Base-by-base conservation (phyloP, 495 filamentous ascomycete species). In the Neurospora africana region DNA sequence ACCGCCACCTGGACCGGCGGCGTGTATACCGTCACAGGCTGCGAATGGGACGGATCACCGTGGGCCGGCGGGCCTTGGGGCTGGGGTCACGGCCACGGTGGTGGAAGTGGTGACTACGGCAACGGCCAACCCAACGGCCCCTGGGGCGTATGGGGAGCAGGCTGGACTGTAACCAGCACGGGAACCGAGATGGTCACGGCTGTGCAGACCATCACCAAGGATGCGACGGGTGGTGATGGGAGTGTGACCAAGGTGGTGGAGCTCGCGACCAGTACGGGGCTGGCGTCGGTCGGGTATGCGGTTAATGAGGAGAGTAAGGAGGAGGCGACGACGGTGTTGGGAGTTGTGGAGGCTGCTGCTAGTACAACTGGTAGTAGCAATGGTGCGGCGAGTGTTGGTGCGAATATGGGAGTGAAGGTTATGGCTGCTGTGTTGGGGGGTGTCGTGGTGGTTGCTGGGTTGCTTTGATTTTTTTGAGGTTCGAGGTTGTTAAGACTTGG, bases 11-110 rank as follows among this genome's bases (percentile, higher is more conserved):
- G 81, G 82, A 74, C 80, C 11, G 81, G 81, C 23, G 83, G 83
- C 44, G 78, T 79, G 40, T 83, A 83, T 53, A 85, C 83, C 39
- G 81, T 85, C 4, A 85, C 83, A 4, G 83, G 83, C 2, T 85
- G 83, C 73, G 76, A 82, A 58, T 85, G 82, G 77, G 73, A 76
- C 72, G 83, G 83, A 13, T 82, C 80, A n/a, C 81, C 82, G 1
- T 84, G 83, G 83, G 82, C 81, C 21, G 83, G 83, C 68, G 83
- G 83, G 4, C 83, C 83, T 2, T 81, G 80, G 70, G 83, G 83
- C 11, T 83, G 79, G 47, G 80, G 81, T 65, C 72, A 74, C 19
- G 81, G 76, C 21, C 74, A 75, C 6, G 80, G 78, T 68, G 77
- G 82, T 43, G n/a, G n/a, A n/a, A n/a, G n/a, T n/a, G 23, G 23